A percentile compares a stretch with the other conserved stretches of the same genome.
These are phyloP conservation scores for Telfairia occidentalis DNA, from an alignment of 331 rosid species.

Conservation along the genomic window DNA sequence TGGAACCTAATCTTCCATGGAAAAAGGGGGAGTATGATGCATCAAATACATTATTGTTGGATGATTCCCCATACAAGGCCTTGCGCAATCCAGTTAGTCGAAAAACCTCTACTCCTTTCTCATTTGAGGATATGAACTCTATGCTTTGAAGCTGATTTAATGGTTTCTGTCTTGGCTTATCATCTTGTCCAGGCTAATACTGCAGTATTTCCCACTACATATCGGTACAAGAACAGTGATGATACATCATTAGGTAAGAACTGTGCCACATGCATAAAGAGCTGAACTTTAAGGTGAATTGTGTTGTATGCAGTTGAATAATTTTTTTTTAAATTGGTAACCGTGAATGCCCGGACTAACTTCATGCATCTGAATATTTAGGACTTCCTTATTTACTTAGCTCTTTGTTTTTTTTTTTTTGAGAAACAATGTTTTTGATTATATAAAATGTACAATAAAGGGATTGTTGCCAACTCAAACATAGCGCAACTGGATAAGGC, in stretches of 20 bases:
- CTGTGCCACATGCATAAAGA: not conserved
- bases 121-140: not conserved
- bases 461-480: no score
- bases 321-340: not conserved
- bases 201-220: conserved; percentile 65
- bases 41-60: conserved; percentile 73
- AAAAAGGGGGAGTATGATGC: conserved; percentile 65
- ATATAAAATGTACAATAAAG: not conserved
- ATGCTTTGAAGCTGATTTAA: not conserved
- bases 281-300: not conserved
- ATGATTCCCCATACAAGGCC: conserved; percentile 94
- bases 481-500: no score
- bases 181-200: conserved; percentile 43
- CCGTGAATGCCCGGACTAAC: not conserved
- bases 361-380: not conserved
- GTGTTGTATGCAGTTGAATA: not conserved
- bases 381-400: not conserved
- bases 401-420: not conserved
- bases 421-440: not conserved
- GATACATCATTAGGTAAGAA: conserved; percentile 69
- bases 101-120: not conserved
- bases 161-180: not conserved
- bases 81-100: conserved; percentile 72
- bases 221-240: conserved; percentile 18
- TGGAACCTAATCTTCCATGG: conserved; percentile 71